Base-by-base conservation (phyloP, 148 eudicot genomes). In the Persicaria tinctoria region DNA sequence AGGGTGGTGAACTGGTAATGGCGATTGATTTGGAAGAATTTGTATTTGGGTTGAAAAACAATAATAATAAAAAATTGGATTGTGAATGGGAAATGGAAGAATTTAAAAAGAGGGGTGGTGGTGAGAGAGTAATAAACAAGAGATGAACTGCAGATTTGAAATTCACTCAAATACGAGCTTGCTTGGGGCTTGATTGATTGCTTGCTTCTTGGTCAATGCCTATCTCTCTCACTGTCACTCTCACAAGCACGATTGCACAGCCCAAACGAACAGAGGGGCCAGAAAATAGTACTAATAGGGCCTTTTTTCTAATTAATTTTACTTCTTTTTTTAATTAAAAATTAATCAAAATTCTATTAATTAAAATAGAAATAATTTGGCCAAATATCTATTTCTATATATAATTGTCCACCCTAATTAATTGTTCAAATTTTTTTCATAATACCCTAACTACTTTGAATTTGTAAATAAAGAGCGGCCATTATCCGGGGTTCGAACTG, bases 171-270 rank as follows among this genome's bases (percentile, higher is more conserved):
- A 66, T 41, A 38, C 48, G 70, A 66, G 70, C 48, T 38, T 20
- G 2, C 2, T 66, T 66, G 70, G 70, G 48, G 41, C 44, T 66
- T 4, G 70, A 32, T 32, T 32, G 41, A 32, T 32, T 32, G 41
- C 41, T 32, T 32, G 41, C 41, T 32, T 32, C 41, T 47, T 38
- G 70, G 70, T 66, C 70, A 66, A 66, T 66, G 70, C 44, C 17
- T 41, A 46, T 50, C 53, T 14, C 70, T 64, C 47, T 12, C 46
- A 0, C 70, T 66, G 46, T 66, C 70, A 32, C 69, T 64, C 69
- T 32, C 69, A 32, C 8, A 66, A 66, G 47, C 70, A 66, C 70
- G 70, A 66, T 66, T 66, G 70, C 70, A 66, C 48, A 66, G 46
- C 45, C 41, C 41, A 32, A 32, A 32, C 68, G 45, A 63, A 14